A percentile compares a stretch with the other conserved stretches of the same genome.
Evolutionary conservation across 768 basidiomycete genomes (phyloP).

Genomic region (Fistulinella prunicolor): DNA sequence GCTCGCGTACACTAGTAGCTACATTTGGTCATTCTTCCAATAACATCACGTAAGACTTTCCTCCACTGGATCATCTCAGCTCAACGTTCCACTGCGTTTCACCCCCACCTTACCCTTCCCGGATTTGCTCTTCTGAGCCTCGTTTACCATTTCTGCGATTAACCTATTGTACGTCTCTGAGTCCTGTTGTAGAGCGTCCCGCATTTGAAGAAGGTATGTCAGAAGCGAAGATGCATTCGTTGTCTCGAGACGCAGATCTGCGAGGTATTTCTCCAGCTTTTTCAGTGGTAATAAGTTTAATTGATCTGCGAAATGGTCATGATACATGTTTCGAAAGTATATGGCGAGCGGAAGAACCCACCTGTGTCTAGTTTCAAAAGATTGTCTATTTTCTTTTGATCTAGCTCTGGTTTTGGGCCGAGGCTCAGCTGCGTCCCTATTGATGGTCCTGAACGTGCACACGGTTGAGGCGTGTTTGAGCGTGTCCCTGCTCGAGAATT

Average conservation of each 20-base stretch:
- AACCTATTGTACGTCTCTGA: conserved; percentile 87
- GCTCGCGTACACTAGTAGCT: not conserved
- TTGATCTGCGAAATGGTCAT: conserved; percentile 47
- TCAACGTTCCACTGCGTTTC: conserved; percentile 50
- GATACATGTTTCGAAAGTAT: conserved; percentile 3
- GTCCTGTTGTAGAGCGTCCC: conserved; percentile 81
- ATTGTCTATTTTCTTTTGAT: conserved; percentile 60
- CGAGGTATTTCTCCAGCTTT: conserved; percentile 62
- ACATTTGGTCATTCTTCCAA: conserved; percentile 10
- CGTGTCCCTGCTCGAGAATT: conserved; percentile 54
- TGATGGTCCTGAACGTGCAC: conserved; percentile 30
- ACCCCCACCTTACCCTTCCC: conserved; percentile 50
- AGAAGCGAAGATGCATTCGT: conserved; percentile 71
- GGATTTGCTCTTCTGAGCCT: conserved; percentile 81
- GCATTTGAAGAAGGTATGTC: conserved; percentile 77
- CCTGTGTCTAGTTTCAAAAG: conserved; percentile 68
- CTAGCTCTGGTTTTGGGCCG: conserved; percentile 75
- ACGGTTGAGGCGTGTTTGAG: conserved; percentile 44
- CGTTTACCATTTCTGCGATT: conserved; percentile 89
- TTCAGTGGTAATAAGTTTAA: conserved; percentile 68
- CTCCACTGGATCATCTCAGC: conserved; percentile 9
- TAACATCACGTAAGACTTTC: conserved; percentile 14
- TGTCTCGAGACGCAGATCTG: conserved; percentile 68
- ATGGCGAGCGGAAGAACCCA: conserved; percentile 31
- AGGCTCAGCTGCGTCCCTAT: conserved; percentile 46